Evolutionary conservation across 257 asterid species (phyloP), one percentile per base, ranked within the genome.

Genomic region (Scutellaria barbata): DNA sequence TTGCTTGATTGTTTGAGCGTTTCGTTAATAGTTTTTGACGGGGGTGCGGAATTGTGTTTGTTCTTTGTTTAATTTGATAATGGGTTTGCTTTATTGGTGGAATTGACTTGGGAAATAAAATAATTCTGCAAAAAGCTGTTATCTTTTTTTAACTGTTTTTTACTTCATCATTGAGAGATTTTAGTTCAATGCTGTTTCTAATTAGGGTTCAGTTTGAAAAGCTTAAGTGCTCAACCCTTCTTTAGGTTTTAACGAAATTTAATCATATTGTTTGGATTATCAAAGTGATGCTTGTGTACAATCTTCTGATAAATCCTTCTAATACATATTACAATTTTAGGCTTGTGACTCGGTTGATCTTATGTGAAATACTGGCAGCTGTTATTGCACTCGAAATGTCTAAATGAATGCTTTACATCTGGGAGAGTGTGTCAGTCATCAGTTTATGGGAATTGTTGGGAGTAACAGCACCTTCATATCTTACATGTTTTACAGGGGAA

Each of bases 1-100:
- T 37, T 48, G 8, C 47, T 66, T 66, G 9, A 22, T 37, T 39
- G 1, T n/a, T 51, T 51, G 18, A 14, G 41, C 42, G 6, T 52
- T 13, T 52, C 63, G 61, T 42, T 35, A 30, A 4, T 73, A 54
- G 70, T 17, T 40, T 60, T 30, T 63, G 46, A 41, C 47, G 55
- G 47, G 47, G 7, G 68, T 7, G 39, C 14, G 73, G 10, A 18
- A 16, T 66, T 74, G 20, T 7, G 55, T 14, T 46, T 40, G 35
- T 17, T n/a, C 2, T 2, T 12, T 9, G 30, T 35, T 66, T 37
- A 17, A 10, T 10, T 46, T 41, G 46, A 35, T 47, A 3, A n/a
- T 8, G 55, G 11, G 30, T 30, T 63, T 56, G 10, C 47, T 39
- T 66, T 66, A 30, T 53, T 33, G 25, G 25, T 37, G 33, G 50